Evolutionary conservation across 176 grass and related monocot genomes (phyloP).

Genomic region (Lolium perenne): DNA sequence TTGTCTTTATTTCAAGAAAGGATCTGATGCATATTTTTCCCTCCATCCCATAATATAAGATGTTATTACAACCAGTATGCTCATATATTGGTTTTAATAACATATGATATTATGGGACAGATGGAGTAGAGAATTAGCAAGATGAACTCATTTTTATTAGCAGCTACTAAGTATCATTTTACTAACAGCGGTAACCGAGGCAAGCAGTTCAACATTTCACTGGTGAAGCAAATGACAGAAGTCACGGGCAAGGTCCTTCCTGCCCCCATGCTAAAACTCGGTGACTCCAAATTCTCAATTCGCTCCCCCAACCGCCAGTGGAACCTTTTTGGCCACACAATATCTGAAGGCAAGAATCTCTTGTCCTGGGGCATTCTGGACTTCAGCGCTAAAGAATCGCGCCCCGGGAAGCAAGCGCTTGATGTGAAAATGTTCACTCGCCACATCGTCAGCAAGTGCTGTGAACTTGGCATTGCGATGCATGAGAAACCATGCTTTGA

Average conservation of each 20-base stretch:
- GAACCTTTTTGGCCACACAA: slow-evolving; percentile 25
- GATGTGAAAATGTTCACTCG: not conserved
- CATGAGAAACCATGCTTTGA: not conserved
- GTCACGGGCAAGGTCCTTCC: slow-evolving; percentile 49
- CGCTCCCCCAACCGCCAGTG: slow-evolving; percentile 26
- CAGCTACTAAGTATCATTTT: slow-evolving; percentile 24
- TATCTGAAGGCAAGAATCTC: slow-evolving; percentile 30
- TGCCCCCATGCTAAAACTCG: slow-evolving; percentile 44
- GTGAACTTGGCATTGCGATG: slow-evolving; percentile 52
- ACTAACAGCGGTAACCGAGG: slow-evolving; percentile 46
- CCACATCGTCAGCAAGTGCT: slow-evolving; percentile 42
- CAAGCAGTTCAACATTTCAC: slow-evolving; percentile 34
- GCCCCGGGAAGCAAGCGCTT: not conserved
- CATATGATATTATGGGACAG: too few relatives aligned
- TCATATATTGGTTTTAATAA: too few relatives aligned
- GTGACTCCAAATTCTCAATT: not conserved
- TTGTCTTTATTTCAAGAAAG: not conserved
- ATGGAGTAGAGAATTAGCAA: not conserved
- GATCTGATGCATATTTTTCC: not conserved
- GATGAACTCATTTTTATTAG: not conserved
- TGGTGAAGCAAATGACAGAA: slow-evolving; percentile 45
- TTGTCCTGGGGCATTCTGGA: slow-evolving; percentile 49
- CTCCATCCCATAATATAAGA: too few relatives aligned
- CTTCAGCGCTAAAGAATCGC: slow-evolving; percentile 35
- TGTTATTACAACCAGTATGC: too few relatives aligned